Percentiles rank a stretch among this genome's conserved stretches.
These are phyloP conservation scores for Yamadazyma aaseri DNA, from an alignment of 1,139 yeast genomes.

Conservation along the genomic window DNA sequence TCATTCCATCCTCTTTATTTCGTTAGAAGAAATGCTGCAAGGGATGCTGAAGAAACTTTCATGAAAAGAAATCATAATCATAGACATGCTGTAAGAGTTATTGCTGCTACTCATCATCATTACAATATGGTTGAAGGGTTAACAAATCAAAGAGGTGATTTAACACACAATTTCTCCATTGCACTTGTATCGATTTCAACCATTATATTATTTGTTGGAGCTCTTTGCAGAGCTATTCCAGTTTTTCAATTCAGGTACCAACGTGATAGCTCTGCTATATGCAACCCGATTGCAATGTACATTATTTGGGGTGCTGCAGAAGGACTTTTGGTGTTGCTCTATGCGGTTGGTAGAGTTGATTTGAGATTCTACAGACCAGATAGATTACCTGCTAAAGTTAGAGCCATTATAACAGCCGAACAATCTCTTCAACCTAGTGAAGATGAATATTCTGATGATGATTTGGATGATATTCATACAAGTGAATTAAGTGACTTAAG, in stretches of 20 bases:
- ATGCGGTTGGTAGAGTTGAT: slow-evolving; percentile 64
- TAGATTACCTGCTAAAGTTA: slow-evolving; percentile 39
- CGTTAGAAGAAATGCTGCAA: slow-evolving; percentile 48
- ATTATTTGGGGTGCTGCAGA: slow-evolving; percentile 64
- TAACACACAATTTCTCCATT: slow-evolving; percentile 51
- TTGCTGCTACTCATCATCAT: slow-evolving; percentile 48
- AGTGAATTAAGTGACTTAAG: slow-evolving; percentile 14
- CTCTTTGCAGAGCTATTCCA: slow-evolving; percentile 58
- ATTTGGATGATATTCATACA: slow-evolving; percentile 14
- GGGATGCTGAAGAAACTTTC: slow-evolving; percentile 51
- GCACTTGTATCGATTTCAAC: slow-evolving; percentile 52
- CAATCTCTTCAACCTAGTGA: slow-evolving; percentile 23
- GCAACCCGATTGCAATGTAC: slow-evolving; percentile 58
- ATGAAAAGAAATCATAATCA: slow-evolving; percentile 48
- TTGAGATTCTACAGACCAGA: slow-evolving; percentile 81
- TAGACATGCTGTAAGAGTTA: slow-evolving; percentile 51
- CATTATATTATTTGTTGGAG: slow-evolving; percentile 51
- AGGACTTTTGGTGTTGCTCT: slow-evolving; percentile 51
- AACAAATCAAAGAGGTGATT: slow-evolving; percentile 42
- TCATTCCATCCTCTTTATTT: slow-evolving; percentile 56
- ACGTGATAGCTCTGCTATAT: slow-evolving; percentile 21
- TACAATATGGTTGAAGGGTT: slow-evolving; percentile 45
- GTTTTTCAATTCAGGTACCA: slow-evolving; percentile 41
- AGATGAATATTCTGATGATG: slow-evolving; percentile 13
- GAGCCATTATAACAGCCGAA: slow-evolving; percentile 44